phyloP scores from a whole-genome alignment of 805 yeast species.

The Helenozyma rhizophorensis region DNA sequence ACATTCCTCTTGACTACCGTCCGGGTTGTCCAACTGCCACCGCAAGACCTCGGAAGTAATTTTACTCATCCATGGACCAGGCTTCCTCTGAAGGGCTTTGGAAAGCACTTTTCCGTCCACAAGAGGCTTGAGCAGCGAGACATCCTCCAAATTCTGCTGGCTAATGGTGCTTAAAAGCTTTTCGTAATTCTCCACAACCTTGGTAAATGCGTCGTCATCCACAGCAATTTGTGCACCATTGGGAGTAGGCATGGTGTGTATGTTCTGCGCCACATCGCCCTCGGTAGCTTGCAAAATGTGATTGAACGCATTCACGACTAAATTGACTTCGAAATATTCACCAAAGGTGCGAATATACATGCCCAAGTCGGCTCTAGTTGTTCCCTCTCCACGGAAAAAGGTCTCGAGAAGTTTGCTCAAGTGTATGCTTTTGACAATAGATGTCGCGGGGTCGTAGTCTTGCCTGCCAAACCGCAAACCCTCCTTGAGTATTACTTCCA shows the following conservation, averaged over 20 bases:
- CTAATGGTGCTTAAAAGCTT: slow-evolving; percentile 28
- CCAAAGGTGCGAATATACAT: slow-evolving; percentile 51
- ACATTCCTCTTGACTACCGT: slow-evolving; percentile 49
- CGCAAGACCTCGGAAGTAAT: slow-evolving; percentile 51
- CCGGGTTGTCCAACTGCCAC: slow-evolving; percentile 80
- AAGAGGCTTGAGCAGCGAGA: slow-evolving; percentile 54
- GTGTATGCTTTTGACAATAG: slow-evolving; percentile 28
- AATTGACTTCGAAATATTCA: slow-evolving; percentile 44
- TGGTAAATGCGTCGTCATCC: not conserved
- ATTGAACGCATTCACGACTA: slow-evolving; percentile 33
- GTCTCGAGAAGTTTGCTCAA: slow-evolving; percentile 15
- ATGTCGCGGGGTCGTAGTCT: slow-evolving; percentile 49
- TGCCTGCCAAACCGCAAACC: slow-evolving; percentile 63
- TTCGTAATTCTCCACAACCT: slow-evolving; percentile 24
- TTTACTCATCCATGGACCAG: slow-evolving; percentile 83
- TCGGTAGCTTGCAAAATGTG: slow-evolving; percentile 16
- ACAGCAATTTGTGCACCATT: not conserved
- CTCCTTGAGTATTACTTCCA: slow-evolving; percentile 54
- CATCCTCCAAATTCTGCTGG: slow-evolving; percentile 34
- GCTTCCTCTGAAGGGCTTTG: slow-evolving; percentile 48
- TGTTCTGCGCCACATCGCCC: slow-evolving; percentile 1
- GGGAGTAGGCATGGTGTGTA: not conserved
- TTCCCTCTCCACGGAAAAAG: slow-evolving; percentile 14
- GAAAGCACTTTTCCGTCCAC: slow-evolving; percentile 73
- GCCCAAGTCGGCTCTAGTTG: slow-evolving; percentile 57